Evolutionary conservation across 192 early-diverging fungal genomes (phyloP), one percentile per base, ranked within the genome.

Genomic region (Dispira parvispora): DNA sequence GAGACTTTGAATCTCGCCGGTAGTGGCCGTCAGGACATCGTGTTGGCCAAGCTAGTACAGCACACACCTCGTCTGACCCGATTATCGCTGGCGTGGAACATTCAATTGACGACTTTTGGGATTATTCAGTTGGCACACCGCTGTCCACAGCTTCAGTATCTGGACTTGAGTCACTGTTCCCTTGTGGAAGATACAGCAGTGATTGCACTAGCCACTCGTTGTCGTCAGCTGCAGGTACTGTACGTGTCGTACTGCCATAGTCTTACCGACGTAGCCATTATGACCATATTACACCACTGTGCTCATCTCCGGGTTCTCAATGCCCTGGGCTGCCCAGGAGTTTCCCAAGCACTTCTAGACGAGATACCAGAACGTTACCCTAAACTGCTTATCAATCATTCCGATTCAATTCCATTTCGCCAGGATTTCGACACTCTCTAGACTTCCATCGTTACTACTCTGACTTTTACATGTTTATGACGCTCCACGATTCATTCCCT

Each of bases 131-230:
- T 79, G 23, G 80, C 70, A 25, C 74, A 74, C 64, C 68, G 67
- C 61, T 82, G 80, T 65, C 66, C 53, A 42, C 27, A 32, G 26
- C 71, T 82, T 0, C 69, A 75, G 63, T 74, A 69, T 28, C 58
- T 82, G 52, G 80, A 82, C 60, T 67, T 82, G 26, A 79, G 74
- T 21, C 75, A 79, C 53, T 82, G 80, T 52, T 74, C 67, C 45
- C 69, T 74, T 52, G 69, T 82, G 12, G 76, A 79, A 38, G 78
- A 82, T 47, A 68, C 68, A 8, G 73, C 78, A 21, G 58, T 79
- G 68, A 61, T 75, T 57, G 67, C 76, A 10, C 72, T 82, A 25
- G 78, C 76, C 6, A 63, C 68, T 26, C 63, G 61, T 20, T 65
- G 68, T 18, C 63, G 57, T 20, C 61, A 52, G 23, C 69, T 81